Base-by-base conservation (phyloP, 2,329 filamentous ascomycete genomes). In the Sporothrix protearum region DNA sequence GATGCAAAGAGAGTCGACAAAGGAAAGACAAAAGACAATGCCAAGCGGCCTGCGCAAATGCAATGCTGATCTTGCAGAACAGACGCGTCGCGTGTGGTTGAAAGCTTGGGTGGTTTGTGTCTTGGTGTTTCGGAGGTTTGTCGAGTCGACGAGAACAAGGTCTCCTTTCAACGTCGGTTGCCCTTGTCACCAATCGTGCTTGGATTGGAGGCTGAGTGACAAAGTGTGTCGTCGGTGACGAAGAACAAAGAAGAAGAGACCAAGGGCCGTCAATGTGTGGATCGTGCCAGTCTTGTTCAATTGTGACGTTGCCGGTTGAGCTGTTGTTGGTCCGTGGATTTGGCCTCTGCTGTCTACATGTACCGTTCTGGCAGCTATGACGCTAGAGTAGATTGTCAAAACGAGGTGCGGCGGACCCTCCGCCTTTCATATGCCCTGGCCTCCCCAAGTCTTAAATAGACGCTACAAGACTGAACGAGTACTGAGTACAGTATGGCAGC, bases 401-500 rank as follows among this genome's bases (percentile, higher is more conserved):
- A 45, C n/a, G 10, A n/a, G n/a, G 36, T 7, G 42, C 25, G 63
- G 45, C 63, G 42, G 63, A 42, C 25, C 61, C 63, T 49, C 42
- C 42, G 63, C 63, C 63, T 66, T 49, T 66, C 63, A 66, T 66
- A 66, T 66, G 45, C 63, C 63, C n/a, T 66, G 63, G 30, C 63
- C 59, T n/a, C 16, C 22, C 8, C 57, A 61, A 16, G 61, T 42
- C 63, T 49, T 66, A 66, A 66, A 66, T 66, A 66, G 63, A 22
- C 59, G 33, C 33, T 36, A 28, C 12, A 30, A 7, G 10, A 3
- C 39, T 45, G 16, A 4, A n/a, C n/a, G n/a, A n/a, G n/a, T n/a
- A n/a, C n/a, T n/a, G n/a, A n/a, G n/a, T n/a, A n/a, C n/a, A n/a
- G n/a, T n/a, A n/a, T n/a, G n/a, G n/a, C n/a, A 36, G 59, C 59